Conservation (phyloP, 2,329 filamentous ascomycete species). For the Apiospora arundinis region DNA sequence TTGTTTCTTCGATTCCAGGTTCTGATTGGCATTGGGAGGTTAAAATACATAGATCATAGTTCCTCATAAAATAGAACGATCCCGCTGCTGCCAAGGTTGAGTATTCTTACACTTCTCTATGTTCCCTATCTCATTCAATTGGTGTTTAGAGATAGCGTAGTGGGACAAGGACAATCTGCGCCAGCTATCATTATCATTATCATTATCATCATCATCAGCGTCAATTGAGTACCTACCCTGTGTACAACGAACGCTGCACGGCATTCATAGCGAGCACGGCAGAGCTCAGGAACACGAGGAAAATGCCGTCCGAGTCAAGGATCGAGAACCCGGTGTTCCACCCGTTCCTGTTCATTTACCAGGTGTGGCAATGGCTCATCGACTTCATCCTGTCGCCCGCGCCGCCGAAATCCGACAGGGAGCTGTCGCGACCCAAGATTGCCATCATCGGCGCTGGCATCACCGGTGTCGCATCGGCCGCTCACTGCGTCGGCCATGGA, state of each 20-base stretch:
- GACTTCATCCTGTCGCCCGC: conserved; percentile 67
- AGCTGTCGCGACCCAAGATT: conserved; percentile 67
- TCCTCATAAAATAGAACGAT: background rate
- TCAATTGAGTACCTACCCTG: too few relatives aligned
- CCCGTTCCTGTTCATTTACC: conserved; percentile 17
- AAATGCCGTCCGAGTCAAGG: background rate
- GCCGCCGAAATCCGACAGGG: conserved; percentile 65
- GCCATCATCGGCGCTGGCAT: conserved; percentile 75
- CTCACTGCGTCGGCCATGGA: conserved; percentile 84
- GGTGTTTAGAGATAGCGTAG: background rate
- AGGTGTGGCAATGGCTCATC: conserved; percentile 15
- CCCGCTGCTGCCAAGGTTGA: background rate
- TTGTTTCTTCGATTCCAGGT: background rate
- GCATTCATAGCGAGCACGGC: too few relatives aligned
- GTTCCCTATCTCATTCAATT: background rate
- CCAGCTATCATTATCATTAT: too few relatives aligned
- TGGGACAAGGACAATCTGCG: background rate
- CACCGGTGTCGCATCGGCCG: conserved; percentile 77
- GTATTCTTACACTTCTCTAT: background rate
- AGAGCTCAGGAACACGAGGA: background rate
- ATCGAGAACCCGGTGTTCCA: conserved; percentile 16
- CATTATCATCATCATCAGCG: too few relatives aligned
- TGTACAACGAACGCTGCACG: too few relatives aligned
- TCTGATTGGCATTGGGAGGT: background rate
- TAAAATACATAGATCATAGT: background rate